Base-by-base conservation (phyloP, 768 basidiomycete species). In the Lentinula detonsa region DNA sequence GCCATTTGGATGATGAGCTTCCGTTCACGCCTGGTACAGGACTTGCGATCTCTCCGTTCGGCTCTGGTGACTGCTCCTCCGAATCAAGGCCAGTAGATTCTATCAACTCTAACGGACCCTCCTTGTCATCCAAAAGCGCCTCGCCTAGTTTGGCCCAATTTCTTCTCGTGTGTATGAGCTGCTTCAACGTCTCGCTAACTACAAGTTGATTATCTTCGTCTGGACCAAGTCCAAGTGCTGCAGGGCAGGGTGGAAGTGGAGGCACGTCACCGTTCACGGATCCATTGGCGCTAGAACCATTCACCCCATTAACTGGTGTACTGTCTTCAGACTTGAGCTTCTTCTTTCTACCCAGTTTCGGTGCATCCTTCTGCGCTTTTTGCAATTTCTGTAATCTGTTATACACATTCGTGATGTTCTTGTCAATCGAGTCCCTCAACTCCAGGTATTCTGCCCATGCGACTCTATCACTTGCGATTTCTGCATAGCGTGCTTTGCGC, bases 401-500 rank as follows among this genome's bases (percentile, higher is more conserved):
- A 75, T 89, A 97, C 9, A 87, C 77, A 16, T 75, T 78, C 50
- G 82, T 77, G 70, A 98, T 92, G 66, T 87, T 86, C 76, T 85
- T 89, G 78, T 98, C 95, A 53, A 98, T 82, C 4, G 88, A 80
- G 63, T 96, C 94, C 16, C 95, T 85, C 7, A 85, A 72, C 34
- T 92, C 90, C 61, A 92, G 73, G 75, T 96, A 98, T 68, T 98
- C 96, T 68, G 93, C 91, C 69, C 93, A 92, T 5, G 88, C 94
- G 16, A 98, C 81, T 21, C 95, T 85, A 68, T 95, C 92, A 62
- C 88, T 85, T 33, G 95, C 94, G 63, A 95, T 82, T 13, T 79
- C 76, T 13, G 81, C 81, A 2, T 98, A 81, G 3, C 90, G 86
- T 34, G 75, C 73, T 70, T 90, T 90, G 11, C 96, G 87, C 3